These are phyloP conservation scores for Toxicodendron radicans DNA, from an alignment of 345 rosid genomes.

Conservation along the genomic window DNA sequence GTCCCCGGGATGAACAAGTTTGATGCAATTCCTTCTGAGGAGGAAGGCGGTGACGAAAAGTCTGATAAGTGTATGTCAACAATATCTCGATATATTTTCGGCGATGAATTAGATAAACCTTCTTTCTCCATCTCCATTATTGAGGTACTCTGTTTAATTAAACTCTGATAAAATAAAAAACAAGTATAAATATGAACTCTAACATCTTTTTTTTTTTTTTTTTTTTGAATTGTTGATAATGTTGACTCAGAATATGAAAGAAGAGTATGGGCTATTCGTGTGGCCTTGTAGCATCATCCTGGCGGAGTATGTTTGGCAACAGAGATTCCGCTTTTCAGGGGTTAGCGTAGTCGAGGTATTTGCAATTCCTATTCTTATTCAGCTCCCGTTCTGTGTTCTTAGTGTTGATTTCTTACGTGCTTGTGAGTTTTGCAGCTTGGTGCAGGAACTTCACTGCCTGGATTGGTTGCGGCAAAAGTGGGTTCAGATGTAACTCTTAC, in stretches of 20 bases:
- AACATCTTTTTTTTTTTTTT: neutral
- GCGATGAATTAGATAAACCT: conserved; percentile 39
- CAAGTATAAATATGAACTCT: neutral
- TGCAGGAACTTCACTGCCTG: conserved; percentile 79
- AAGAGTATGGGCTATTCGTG: conserved; percentile 82
- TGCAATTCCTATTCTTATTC: conserved; percentile 2
- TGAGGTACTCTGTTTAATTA: conserved; percentile 44
- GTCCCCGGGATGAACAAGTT: neutral
- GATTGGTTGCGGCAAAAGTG: conserved; percentile 78
- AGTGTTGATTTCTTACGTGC: neutral
- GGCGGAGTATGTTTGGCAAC: conserved; percentile 95
- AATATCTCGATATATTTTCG: conserved; percentile 54
- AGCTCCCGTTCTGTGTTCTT: neutral
- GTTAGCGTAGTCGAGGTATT: conserved; percentile 62
- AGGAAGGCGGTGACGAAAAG: conserved; percentile 12
- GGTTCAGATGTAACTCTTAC: conserved; percentile 75
- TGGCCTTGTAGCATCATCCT: conserved; percentile 89
- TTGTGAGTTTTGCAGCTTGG: conserved; percentile 53
- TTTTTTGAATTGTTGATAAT: neutral
- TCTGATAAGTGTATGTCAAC: conserved; percentile 37
- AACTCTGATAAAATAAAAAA: neutral
- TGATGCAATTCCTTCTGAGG: neutral
- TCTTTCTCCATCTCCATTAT: conserved; percentile 58
- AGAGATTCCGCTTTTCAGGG: conserved; percentile 55
- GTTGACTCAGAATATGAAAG: conserved; percentile 66